Conservation (phyloP, 306 rosid genomes). For the Albizia julibrissin region DNA sequence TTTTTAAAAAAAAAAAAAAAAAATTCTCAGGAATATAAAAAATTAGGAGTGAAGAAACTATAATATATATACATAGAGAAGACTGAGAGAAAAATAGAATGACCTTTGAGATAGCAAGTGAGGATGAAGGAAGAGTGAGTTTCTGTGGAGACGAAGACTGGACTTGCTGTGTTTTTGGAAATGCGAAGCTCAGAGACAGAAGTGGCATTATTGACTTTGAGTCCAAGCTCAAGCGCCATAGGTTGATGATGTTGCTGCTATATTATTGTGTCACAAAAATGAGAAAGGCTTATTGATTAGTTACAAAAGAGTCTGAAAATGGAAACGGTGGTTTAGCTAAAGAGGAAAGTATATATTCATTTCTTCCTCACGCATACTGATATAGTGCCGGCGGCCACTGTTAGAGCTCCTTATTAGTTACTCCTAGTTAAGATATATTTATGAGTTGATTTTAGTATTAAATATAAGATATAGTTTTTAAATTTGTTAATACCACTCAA, state of each 20-base stretch:
- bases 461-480: too few relatives aligned
- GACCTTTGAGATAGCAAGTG: slow-evolving; percentile 72
- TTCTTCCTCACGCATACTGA: slow-evolving; percentile 30
- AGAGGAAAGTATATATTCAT: slow-evolving; percentile 49
- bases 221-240: slow-evolving; percentile 77
- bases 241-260: slow-evolving; percentile 14
- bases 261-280: slow-evolving; percentile 11
- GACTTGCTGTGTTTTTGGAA: slow-evolving; percentile 47
- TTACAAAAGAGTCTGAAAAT: not conserved
- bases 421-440: too few relatives aligned
- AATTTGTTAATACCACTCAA: too few relatives aligned
- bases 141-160: slow-evolving; percentile 57
- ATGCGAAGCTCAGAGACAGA: slow-evolving; percentile 50
- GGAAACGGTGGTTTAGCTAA: not conserved
- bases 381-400: not conserved
- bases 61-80: too few relatives aligned
- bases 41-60: not conserved
- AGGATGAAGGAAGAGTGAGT: slow-evolving; percentile 61
- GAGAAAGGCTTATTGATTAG: not conserved
- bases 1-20: too few relatives aligned
- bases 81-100: not conserved
- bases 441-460: too few relatives aligned
- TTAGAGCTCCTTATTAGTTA: not conserved
- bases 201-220: slow-evolving; percentile 54
- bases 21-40: not conserved